Percentiles rank a stretch among this genome's conserved stretches.
These are phyloP conservation scores for Phlyctochytrium bullatum DNA, from an alignment of 192 early-diverging fungal species.

Conservation along the genomic window DNA sequence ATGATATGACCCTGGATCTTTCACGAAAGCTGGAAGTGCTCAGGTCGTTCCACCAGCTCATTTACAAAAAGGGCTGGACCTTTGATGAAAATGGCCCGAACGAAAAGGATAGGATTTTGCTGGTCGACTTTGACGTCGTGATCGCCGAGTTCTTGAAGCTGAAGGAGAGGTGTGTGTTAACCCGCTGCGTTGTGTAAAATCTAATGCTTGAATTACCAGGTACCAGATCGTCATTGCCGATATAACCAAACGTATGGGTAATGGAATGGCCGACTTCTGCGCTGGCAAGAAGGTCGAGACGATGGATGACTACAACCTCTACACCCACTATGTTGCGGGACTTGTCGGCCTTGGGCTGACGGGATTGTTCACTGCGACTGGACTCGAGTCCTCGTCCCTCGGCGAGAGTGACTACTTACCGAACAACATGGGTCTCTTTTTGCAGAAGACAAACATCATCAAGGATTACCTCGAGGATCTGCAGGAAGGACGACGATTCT, in stretches of 20 bases:
- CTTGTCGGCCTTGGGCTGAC: conserved; percentile 92
- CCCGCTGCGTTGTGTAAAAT: background rate
- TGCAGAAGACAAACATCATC: conserved; percentile 98
- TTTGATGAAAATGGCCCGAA: conserved; percentile 72
- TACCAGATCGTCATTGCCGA: conserved; percentile 88
- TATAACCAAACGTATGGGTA: conserved; percentile 88
- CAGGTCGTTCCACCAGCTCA: conserved; percentile 74
- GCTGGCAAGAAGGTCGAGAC: conserved; percentile 56
- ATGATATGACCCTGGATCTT: conserved; percentile 91
- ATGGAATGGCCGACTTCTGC: conserved; percentile 86
- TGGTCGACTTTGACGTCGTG: conserved; percentile 87
- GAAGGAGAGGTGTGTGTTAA: conserved; percentile 41
- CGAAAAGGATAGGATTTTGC: conserved; percentile 90
- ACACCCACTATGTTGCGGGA: conserved; percentile 97
- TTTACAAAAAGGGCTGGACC: conserved; percentile 65
- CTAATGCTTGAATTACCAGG: conserved; percentile 33
- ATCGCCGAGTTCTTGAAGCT: conserved; percentile 85
- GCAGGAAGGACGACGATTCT: conserved; percentile 86
- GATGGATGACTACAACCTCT: conserved; percentile 88
- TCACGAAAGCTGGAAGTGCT: conserved; percentile 75
- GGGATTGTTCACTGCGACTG: conserved; percentile 82
- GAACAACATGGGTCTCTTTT: conserved; percentile 95
- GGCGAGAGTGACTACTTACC: conserved; percentile 37
- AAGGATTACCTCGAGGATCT: conserved; percentile 94
- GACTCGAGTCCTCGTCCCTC: conserved; percentile 62